Conservation (phyloP, 305 asterid genomes). For the Fraxinus platypoda region DNA sequence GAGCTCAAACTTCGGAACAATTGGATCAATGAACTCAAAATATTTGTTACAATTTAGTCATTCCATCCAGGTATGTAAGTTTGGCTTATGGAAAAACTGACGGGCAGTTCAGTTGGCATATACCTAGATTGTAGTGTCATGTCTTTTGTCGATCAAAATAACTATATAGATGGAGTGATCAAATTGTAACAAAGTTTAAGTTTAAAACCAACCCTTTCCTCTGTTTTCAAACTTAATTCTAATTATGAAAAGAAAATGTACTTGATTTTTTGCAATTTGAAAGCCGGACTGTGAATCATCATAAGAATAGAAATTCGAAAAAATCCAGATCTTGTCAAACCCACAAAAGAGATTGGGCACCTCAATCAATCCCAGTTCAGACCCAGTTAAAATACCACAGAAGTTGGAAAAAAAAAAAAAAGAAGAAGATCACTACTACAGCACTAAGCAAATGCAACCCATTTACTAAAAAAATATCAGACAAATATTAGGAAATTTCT, state of each 20-base stretch:
- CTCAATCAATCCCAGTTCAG: not conserved
- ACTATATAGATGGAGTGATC: not conserved
- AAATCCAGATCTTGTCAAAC: not conserved
- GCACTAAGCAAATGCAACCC: slow-evolving; percentile 9
- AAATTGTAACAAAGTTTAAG: not conserved
- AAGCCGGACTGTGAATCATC: not conserved
- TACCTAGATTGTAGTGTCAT: not conserved
- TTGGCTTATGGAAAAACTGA: not conserved
- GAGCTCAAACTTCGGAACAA: not conserved
- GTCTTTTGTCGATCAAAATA: not conserved
- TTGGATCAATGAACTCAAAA: not conserved
- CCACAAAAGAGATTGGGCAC: not conserved
- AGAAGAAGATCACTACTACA: not conserved
- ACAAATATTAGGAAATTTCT: not conserved
- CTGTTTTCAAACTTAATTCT: not conserved
- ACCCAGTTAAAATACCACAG: not conserved
- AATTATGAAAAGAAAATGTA: not conserved
- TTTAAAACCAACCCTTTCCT: not conserved
- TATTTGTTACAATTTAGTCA: not conserved
- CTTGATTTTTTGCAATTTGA: not conserved
- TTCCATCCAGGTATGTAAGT: not conserved
- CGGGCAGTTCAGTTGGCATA: not conserved
- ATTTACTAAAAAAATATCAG: not conserved
- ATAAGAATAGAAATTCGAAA: not conserved
- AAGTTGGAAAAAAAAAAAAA: no score